Percentiles rank a stretch among this genome's conserved stretches.
Conservation (phyloP, 371 early-diverging fungal genomes). For the Parasitella parasitica region DNA sequence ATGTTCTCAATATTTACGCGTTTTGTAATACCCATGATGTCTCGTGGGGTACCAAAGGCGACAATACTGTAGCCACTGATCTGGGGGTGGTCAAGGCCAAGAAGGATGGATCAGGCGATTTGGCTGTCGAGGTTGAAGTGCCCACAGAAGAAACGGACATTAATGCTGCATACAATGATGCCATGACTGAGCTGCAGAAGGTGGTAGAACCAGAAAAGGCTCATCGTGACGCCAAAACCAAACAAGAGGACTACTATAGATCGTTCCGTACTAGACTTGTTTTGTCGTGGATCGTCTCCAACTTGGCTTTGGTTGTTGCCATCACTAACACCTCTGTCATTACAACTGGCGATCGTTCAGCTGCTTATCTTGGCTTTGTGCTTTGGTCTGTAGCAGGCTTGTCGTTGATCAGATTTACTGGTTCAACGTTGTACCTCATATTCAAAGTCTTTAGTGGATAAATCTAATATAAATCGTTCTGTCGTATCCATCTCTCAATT, state of each 20-base stretch:
- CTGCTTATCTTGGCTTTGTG: constrained; percentile 74
- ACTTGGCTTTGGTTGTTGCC: constrained; percentile 68
- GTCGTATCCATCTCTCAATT: not conserved
- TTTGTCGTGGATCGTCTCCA: constrained; percentile 82
- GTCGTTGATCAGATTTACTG: constrained; percentile 78
- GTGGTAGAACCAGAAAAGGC: constrained; percentile 52
- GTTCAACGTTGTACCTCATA: constrained; percentile 73
- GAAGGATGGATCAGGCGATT: constrained; percentile 38
- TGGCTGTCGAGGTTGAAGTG: constrained; percentile 60
- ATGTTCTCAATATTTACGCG: constrained; percentile 89
- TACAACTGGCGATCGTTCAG: constrained; percentile 23
- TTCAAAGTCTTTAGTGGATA: constrained; percentile 52
- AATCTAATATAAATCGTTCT: not conserved
- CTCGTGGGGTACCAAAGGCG: constrained; percentile 54
- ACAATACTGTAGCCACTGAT: constrained; percentile 40
- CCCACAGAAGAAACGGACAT: constrained; percentile 79
- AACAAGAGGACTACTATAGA: constrained; percentile 89
- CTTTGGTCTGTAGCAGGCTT: constrained; percentile 88
- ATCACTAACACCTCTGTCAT: constrained; percentile 50
- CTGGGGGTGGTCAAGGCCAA: constrained; percentile 47
- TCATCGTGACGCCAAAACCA: constrained; percentile 75
- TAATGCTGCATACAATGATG: constrained; percentile 75
- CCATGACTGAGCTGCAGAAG: constrained; percentile 54
- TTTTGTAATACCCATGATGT: constrained; percentile 90
- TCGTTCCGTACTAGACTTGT: constrained; percentile 86